A percentile compares a stretch with the other conserved stretches of the same genome.
Conservation (phyloP, 208 protist species). For the Leishmania arabica region DNA sequence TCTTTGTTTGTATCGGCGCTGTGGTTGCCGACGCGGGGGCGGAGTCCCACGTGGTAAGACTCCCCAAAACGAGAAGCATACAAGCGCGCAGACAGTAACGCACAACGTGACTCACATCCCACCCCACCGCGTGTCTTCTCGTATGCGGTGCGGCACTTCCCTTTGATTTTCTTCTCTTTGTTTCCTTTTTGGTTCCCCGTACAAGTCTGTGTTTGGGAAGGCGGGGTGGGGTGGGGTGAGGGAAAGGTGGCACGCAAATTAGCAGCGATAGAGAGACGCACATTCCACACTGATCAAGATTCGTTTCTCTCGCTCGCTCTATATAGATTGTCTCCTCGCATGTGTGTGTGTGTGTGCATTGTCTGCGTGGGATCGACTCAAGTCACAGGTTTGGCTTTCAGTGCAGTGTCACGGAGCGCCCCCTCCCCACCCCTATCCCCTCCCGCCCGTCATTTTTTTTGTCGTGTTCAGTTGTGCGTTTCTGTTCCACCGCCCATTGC, state of each 20-base stretch:
- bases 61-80: neutral
- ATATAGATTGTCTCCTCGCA: too few relatives aligned
- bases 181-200: neutral
- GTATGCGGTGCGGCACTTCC: neutral
- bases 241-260: neutral
- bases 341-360: neutral
- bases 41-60: neutral
- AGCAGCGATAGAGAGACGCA: neutral
- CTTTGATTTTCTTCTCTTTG: slow-evolving; percentile 11
- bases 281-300: neutral
- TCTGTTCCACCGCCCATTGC: neutral
- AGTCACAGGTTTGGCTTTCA: neutral
- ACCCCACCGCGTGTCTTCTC: neutral
- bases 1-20: neutral
- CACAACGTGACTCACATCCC: neutral
- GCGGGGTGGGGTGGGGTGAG: too few relatives aligned
- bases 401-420: neutral
- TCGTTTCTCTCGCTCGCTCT: neutral
- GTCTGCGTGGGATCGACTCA: neutral
- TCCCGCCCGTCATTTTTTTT: neutral
- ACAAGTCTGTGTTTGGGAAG: neutral
- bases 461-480: neutral
- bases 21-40: neutral
- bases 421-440: too few relatives aligned
- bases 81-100: neutral